Conservation (phyloP, 371 early-diverging fungal species). For the Dinochytrium kinnereticum region DNA sequence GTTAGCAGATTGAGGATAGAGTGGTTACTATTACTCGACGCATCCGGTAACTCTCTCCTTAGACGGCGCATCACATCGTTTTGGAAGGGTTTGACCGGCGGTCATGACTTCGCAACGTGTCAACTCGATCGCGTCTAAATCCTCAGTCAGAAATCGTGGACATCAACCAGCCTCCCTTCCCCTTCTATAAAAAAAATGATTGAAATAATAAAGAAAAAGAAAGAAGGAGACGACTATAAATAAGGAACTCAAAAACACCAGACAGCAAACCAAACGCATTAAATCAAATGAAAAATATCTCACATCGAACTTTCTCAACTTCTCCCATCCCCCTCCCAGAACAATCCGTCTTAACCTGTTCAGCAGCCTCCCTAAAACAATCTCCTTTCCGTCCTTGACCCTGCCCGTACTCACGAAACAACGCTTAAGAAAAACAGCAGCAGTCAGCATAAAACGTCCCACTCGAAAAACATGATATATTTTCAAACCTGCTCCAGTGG, state of each 20-base stretch:
- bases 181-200: background rate
- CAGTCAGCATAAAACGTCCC: too few relatives aligned
- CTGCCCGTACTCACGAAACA: constrained; percentile 1
- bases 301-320: background rate
- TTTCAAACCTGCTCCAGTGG: background rate
- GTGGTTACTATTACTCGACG: background rate
- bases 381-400: background rate
- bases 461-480: background rate
- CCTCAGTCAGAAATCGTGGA: background rate
- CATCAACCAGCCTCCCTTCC: background rate
- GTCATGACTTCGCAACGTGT: constrained; percentile 10
- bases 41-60: background rate
- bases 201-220: background rate
- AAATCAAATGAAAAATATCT: background rate
- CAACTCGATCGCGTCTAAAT: constrained; percentile 9
- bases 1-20: background rate
- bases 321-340: background rate
- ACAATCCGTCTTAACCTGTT: background rate
- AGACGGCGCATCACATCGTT: background rate
- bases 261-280: background rate
- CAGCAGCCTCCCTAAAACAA: constrained; percentile 1
- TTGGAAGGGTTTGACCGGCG: background rate
- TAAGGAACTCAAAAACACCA: background rate
- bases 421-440: background rate
- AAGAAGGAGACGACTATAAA: background rate